Conservation (phyloP, 2,329 filamentous ascomycete species). For the Penicillium expansum region DNA sequence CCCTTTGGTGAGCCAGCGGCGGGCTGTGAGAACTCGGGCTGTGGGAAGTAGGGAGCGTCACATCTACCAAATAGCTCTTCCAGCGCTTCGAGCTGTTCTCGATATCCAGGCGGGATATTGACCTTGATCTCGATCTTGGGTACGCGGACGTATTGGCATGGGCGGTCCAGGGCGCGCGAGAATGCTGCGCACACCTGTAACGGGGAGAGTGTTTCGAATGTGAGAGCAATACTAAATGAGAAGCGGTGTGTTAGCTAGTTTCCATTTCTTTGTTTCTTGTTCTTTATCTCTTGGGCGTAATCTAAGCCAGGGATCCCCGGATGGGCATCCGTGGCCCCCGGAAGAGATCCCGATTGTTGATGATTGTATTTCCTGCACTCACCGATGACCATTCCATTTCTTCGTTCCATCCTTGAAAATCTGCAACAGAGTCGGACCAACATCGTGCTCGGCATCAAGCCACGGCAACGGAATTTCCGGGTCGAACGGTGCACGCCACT, state of each 20-base stretch:
- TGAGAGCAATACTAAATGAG: constrained; percentile 70
- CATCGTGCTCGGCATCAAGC: constrained; percentile 94
- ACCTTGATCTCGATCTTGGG: constrained; percentile 77
- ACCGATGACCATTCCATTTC: constrained; percentile 77
- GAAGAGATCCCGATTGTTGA: neutral
- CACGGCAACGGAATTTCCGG: constrained; percentile 85
- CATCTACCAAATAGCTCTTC: constrained; percentile 59
- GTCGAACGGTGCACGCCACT: constrained; percentile 93
- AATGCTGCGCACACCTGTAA: constrained; percentile 79
- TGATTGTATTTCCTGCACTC: constrained; percentile 30
- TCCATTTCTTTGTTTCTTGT: neutral
- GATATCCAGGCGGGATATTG: constrained; percentile 81
- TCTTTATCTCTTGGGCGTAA: neutral
- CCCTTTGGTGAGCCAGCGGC: constrained; percentile 40
- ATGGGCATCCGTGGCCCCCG: neutral
- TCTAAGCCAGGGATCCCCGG: neutral
- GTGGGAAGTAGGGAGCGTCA: constrained; percentile 62
- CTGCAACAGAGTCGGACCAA: constrained; percentile 86
- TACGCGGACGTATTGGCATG: constrained; percentile 72
- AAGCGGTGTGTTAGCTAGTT: constrained; percentile 7
- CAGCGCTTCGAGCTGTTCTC: constrained; percentile 73
- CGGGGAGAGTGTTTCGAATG: constrained; percentile 85
- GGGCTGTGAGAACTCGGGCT: constrained; percentile 52
- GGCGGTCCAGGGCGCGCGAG: constrained; percentile 70
- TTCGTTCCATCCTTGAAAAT: constrained; percentile 89